phyloP scores from a whole-genome alignment of 345 rosid genomes.

The Cardamine occulta region DNA sequence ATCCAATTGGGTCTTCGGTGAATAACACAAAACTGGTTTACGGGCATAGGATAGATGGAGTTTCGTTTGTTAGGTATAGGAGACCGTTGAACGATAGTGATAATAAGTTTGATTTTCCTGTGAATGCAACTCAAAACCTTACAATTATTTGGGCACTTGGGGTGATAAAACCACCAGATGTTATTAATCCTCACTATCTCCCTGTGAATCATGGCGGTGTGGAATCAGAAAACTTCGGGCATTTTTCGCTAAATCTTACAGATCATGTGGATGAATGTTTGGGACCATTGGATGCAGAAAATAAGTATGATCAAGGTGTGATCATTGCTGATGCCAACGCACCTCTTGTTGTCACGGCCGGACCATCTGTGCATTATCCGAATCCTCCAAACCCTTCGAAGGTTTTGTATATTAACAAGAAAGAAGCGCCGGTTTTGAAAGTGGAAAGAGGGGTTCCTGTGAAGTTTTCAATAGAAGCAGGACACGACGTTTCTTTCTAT shows the following conservation, averaged over 20 bases:
- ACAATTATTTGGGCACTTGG: slow-evolving; percentile 95
- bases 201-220: slow-evolving; percentile 84
- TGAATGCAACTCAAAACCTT: slow-evolving; percentile 55
- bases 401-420: slow-evolving; percentile 48
- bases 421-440: slow-evolving; percentile 48
- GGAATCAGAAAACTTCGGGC: slow-evolving; percentile 46
- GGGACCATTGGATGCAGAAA: slow-evolving; percentile 47
- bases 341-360: slow-evolving; percentile 48
- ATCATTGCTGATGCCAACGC: slow-evolving; percentile 47
- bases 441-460: slow-evolving; percentile 52
- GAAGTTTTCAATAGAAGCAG: slow-evolving; percentile 46
- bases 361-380: slow-evolving; percentile 48
- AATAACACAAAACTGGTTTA: slow-evolving; percentile 72
- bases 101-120: slow-evolving; percentile 74
- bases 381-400: slow-evolving; percentile 48
- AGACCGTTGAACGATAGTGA: slow-evolving; percentile 64
- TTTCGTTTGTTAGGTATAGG: slow-evolving; percentile 80
- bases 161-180: slow-evolving; percentile 82
- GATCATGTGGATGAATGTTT: slow-evolving; percentile 45
- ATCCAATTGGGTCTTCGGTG: slow-evolving; percentile 53
- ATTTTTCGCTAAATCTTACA: slow-evolving; percentile 39
- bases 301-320: slow-evolving; percentile 45
- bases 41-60: slow-evolving; percentile 96
- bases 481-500: slow-evolving; percentile 49
- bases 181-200: slow-evolving; percentile 73